A percentile compares a stretch with the other conserved stretches of the same genome.
These are phyloP conservation scores for Dothidotthia symphoricarpi DNA, from an alignment of 2,329 filamentous ascomycete genomes.

Conservation along the genomic window DNA sequence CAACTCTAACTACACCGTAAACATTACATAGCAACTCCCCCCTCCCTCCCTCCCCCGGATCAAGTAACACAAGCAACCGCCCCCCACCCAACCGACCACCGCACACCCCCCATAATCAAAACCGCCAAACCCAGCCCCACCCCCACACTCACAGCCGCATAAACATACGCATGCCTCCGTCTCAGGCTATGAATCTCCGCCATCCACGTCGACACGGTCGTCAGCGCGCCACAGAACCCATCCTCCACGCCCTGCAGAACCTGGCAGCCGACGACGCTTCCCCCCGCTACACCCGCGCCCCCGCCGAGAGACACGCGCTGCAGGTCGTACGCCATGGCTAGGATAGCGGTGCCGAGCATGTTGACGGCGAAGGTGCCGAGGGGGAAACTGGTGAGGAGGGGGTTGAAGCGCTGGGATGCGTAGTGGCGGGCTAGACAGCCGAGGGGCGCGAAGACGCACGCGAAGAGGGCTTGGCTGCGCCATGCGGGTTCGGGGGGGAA, in stretches of 20 bases:
- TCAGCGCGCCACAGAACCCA: slow-evolving; percentile 50
- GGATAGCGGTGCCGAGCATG: slow-evolving; percentile 68
- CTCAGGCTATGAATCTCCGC: slow-evolving; percentile 43
- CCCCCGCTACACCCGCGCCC: slow-evolving; percentile 47
- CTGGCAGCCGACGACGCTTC: slow-evolving; percentile 45
- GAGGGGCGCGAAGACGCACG: slow-evolving; percentile 76
- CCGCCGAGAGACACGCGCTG: slow-evolving; percentile 60
- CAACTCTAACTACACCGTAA: no score
- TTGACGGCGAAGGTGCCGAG: slow-evolving; percentile 85
- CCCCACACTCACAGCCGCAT: slow-evolving; percentile 62
- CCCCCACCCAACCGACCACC: slow-evolving; percentile 60
- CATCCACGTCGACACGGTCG: slow-evolving; percentile 52
- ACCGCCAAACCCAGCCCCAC: slow-evolving; percentile 61
- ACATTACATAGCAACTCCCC: no score
- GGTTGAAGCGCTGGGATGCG: slow-evolving; percentile 68
- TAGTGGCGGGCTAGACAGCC: slow-evolving; percentile 78
- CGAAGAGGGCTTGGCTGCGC: slow-evolving; percentile 73
- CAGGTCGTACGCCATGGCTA: slow-evolving; percentile 76
- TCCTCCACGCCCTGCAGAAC: slow-evolving; percentile 50
- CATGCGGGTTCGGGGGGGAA: slow-evolving; percentile 69
- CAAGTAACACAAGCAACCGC: slow-evolving; percentile 33
- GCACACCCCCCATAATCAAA: slow-evolving; percentile 70
- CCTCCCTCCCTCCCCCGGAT: no score
- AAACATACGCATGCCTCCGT: slow-evolving; percentile 63
- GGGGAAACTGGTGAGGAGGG: slow-evolving; percentile 65